These are phyloP conservation scores for Microdochium paspali DNA, from an alignment of 2,329 filamentous ascomycete genomes.

Conservation along the genomic window DNA sequence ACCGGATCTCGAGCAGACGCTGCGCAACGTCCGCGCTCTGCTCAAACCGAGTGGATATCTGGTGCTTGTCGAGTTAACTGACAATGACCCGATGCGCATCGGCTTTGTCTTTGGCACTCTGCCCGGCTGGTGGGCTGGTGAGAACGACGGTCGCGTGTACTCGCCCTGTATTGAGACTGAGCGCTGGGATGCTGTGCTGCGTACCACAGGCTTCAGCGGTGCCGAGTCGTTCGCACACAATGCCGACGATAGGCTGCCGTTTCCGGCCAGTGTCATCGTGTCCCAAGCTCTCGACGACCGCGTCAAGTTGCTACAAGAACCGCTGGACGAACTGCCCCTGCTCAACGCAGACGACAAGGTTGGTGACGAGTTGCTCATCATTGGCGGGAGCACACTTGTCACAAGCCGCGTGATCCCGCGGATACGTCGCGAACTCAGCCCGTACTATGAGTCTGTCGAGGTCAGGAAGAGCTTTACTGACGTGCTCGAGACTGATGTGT, in stretches of 20 bases:
- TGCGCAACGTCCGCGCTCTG: not conserved
- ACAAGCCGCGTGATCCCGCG: not conserved
- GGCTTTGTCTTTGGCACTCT: too few species aligned
- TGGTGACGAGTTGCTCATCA: not conserved
- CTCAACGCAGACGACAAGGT: not conserved
- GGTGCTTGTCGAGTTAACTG: not conserved
- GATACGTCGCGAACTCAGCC: not conserved
- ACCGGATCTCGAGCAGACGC: not conserved
- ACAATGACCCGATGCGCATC: conserved; percentile 8
- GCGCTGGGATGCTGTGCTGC: conserved; percentile 7
- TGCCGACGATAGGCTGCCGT: not conserved
- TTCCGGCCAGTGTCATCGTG: not conserved
- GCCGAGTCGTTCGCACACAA: not conserved
- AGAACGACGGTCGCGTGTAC: conserved; percentile 4
- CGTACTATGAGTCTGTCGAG: not conserved
- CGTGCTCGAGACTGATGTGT: not conserved
- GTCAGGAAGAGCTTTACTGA: not conserved
- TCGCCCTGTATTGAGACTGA: conserved; percentile 8
- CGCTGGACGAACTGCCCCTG: not conserved
- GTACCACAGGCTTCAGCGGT: conserved; percentile 4
- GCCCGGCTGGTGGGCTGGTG: conserved; percentile 11
- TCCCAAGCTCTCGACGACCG: not conserved
- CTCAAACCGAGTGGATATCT: not conserved
- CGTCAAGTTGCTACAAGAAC: not conserved
- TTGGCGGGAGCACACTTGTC: not conserved